Base-by-base conservation (phyloP, 306 rosid genomes). In the Arachis stenosperma region DNA sequence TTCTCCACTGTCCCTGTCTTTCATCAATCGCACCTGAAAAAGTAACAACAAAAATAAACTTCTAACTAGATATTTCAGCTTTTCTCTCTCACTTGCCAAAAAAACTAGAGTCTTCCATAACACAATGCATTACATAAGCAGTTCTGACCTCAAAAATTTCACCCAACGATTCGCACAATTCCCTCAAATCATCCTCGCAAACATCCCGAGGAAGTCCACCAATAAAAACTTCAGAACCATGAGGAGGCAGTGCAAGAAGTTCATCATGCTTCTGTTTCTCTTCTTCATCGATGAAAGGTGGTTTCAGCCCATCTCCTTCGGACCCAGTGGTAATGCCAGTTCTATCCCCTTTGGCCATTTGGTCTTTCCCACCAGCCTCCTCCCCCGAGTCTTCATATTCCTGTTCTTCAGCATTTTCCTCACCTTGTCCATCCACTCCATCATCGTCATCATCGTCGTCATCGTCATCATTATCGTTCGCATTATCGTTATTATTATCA, bases 201-300 rank as follows among this genome's bases (percentile, higher is more conserved):
- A 80, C 74, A 71, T 91, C 98, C 72, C 92, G 90, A 73, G 98
- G 96, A 75, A 95, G 97, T 62, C 99, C 99, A 30, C 99, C 99
- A 78, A 90, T 87, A 86, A 95, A 95, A 59, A 95, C 91, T 86
- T 95, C 98, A 41, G 99, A 90, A 41, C 99, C 99, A 74, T 87
- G 94, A 44, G 99, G 96, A 73, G 99, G 99, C 74, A 92, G 98
- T 15, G 96, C 86, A 79, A 95, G 96, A 81, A 95, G 90, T 77
- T 95, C 83, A 42, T 87, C 90, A 56, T 85, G 89, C 83, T 90
- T 87, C 88, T 83, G 90, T 72, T 77, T 88, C 68, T 88, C 97
- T 46, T 82, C 91, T 42, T 87, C 92, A 58, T 83, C 85, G 36
- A 80, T 61, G 42, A 80, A 54, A 68, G 85, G 56, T 9, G 82